A percentile compares a stretch with the other conserved stretches of the same genome.
phyloP scores from a whole-genome alignment of 2,329 filamentous ascomycete species.

The Lasiodiplodia sp. region DNA sequence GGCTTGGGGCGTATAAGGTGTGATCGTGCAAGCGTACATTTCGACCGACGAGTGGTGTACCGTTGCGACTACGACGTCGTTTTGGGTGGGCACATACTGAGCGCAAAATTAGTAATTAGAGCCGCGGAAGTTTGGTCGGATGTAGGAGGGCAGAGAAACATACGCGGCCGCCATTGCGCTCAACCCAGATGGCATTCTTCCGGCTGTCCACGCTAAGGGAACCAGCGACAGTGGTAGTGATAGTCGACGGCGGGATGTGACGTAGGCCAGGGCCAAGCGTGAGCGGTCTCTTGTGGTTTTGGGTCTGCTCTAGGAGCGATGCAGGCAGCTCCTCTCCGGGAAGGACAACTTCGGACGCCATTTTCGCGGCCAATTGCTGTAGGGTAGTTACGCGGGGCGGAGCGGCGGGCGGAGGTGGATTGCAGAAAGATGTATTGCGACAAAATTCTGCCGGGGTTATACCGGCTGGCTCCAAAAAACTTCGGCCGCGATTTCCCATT shows the following conservation, averaged over 20 bases:
- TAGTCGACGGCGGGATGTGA: constrained; percentile 77
- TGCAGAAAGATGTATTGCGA: constrained; percentile 10
- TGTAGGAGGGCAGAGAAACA: constrained; percentile 42
- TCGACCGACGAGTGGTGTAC: constrained; percentile 79
- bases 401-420: constrained; percentile 6
- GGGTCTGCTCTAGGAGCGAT: constrained; percentile 70
- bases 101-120: not conserved
- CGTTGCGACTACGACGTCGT: constrained; percentile 88
- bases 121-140: constrained; percentile 34
- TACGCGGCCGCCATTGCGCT: constrained; percentile 74
- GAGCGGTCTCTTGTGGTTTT: constrained; percentile 70
- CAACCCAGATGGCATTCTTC: constrained; percentile 82
- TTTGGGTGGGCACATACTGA: constrained; percentile 79
- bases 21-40: constrained; percentile 79
- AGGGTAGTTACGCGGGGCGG: not conserved
- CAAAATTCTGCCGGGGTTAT: constrained; percentile 21
- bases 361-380: constrained; percentile 41
- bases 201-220: constrained; percentile 70
- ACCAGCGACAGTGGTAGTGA: constrained; percentile 72
- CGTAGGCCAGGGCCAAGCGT: constrained; percentile 85
- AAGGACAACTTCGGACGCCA: constrained; percentile 73
- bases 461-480: constrained; percentile 27
- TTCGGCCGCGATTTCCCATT: constrained; percentile 10
- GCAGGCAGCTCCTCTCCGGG: constrained; percentile 80
- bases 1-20: constrained; percentile 67